Conservation (phyloP, 441 rosid species). For the Euphorbia neoarborescens region DNA sequence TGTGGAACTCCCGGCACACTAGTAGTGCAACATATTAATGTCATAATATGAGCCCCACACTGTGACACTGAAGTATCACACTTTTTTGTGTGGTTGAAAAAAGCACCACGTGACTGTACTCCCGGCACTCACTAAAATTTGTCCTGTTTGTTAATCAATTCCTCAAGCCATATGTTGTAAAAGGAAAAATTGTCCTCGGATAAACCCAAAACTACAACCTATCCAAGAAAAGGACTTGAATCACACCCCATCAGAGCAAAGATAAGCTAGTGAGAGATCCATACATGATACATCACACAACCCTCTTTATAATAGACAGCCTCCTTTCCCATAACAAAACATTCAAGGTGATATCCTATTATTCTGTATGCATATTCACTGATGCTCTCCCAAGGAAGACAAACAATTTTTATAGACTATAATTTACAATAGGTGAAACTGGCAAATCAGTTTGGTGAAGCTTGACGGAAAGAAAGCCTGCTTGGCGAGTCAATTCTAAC, state of each 20-base stretch:
- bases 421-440: neutral
- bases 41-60: too few species aligned
- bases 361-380: neutral
- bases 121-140: too few species aligned
- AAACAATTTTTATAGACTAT: neutral
- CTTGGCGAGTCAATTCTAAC: slow-evolving; percentile 72
- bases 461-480: slow-evolving; percentile 38
- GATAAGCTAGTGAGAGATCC: neutral
- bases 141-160: neutral
- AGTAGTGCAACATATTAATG: too few species aligned
- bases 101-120: too few species aligned
- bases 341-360: neutral
- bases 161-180: neutral
- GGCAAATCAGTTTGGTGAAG: slow-evolving; percentile 10
- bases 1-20: too few species aligned
- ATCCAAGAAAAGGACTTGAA: too few species aligned
- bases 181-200: neutral
- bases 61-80: too few species aligned
- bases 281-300: too few species aligned
- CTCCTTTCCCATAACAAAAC: neutral
- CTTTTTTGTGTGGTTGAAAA: too few species aligned
- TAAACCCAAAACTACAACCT: neutral
- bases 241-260: neutral
- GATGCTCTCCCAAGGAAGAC: neutral
- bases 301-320: too few species aligned